Evolutionary conservation across 129 eudicot genomes (phyloP).

Genomic region (Dittrichia graveolens): DNA sequence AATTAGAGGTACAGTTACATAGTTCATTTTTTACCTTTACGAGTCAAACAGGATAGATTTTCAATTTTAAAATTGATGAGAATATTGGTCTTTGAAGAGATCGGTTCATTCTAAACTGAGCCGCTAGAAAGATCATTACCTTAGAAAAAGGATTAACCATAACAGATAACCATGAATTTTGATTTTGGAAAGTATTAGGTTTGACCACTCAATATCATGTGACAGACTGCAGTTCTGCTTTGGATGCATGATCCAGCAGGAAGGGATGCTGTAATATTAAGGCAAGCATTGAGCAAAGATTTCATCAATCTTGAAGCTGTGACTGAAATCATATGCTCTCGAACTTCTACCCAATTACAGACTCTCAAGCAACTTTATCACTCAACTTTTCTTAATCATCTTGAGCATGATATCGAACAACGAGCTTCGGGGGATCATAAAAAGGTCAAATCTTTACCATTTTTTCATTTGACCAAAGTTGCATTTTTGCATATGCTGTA

Average conservation of each 20-base stretch:
- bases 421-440: slow-evolving; percentile 48
- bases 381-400: slow-evolving; percentile 39
- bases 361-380: slow-evolving; percentile 46
- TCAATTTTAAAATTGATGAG: background rate
- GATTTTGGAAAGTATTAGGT: background rate
- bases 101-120: background rate
- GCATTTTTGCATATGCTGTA: background rate
- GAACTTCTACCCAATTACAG: slow-evolving; percentile 50
- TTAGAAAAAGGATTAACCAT: background rate
- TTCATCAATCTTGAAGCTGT: slow-evolving; percentile 41
- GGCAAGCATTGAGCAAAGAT: slow-evolving; percentile 32
- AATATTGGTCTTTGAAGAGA: background rate
- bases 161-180: slow-evolving; percentile 11
- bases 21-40: slow-evolving; percentile 14
- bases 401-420: slow-evolving; percentile 46
- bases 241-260: slow-evolving; percentile 76
- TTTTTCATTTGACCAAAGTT: background rate
- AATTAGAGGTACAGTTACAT: slow-evolving; percentile 42
- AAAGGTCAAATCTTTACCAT: slow-evolving; percentile 39
- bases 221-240: slow-evolving; percentile 51
- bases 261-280: slow-evolving; percentile 53
- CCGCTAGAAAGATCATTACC: background rate
- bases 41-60: background rate
- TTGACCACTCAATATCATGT: slow-evolving; percentile 23
- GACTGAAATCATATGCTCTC: slow-evolving; percentile 57